A percentile compares a stretch with the other conserved stretches of the same genome.
These are phyloP conservation scores for Chamaecyparis obtusa DNA, from an alignment of 75 land plant species.

Conservation along the genomic window DNA sequence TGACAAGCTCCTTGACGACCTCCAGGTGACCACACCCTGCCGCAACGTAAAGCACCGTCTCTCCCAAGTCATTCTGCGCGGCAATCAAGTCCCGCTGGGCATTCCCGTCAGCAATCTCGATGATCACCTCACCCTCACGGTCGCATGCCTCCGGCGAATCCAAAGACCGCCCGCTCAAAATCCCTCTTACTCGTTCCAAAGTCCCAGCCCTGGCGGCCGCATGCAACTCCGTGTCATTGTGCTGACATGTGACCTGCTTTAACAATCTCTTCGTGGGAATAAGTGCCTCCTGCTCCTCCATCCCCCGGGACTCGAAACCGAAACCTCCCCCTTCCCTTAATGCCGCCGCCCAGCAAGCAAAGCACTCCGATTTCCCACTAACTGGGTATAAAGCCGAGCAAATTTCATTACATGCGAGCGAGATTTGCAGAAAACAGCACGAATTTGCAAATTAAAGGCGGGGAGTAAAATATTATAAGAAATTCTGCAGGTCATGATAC, in stretches of 20 bases:
- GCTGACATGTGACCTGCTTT: constrained; percentile 70
- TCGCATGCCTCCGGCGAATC: not conserved
- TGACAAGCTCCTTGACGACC: constrained; percentile 53
- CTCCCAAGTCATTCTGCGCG: constrained; percentile 63
- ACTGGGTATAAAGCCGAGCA: not conserved
- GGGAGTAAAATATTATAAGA: not conserved
- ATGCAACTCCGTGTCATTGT: constrained; percentile 75
- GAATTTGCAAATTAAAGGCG: not conserved
- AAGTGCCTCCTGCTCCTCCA: constrained; percentile 32
- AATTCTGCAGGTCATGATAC: not conserved
- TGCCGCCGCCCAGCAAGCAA: not conserved
- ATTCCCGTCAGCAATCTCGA: constrained; percentile 48
- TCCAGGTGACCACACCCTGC: constrained; percentile 14
- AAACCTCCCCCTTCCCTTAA: constrained; percentile 14
- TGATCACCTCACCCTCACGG: not conserved
- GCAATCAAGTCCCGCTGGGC: constrained; percentile 38
- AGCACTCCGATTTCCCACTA: not conserved
- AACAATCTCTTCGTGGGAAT: constrained; percentile 50
- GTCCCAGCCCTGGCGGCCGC: constrained; percentile 61
- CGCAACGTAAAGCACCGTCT: constrained; percentile 57
- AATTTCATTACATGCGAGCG: not conserved
- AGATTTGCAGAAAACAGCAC: not conserved
- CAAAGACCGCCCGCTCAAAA: constrained; percentile 21
- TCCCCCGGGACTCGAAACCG: constrained; percentile 39
- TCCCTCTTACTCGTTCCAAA: constrained; percentile 37